These are phyloP conservation scores for Nigrograna mackinnonii DNA, from an alignment of 2,329 filamentous ascomycete genomes.

Conservation along the genomic window DNA sequence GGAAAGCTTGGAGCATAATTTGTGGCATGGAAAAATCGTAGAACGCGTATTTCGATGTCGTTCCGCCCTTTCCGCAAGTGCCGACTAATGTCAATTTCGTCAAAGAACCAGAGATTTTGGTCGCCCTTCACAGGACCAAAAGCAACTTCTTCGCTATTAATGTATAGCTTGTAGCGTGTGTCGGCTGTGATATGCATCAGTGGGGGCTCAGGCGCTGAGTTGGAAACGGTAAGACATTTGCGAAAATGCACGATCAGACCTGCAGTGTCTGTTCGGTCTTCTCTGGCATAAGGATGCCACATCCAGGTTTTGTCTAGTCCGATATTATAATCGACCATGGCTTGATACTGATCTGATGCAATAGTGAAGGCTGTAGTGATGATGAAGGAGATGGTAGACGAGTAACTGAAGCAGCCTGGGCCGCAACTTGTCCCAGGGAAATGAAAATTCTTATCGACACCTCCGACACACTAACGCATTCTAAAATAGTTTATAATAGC, in stretches of 20 bases:
- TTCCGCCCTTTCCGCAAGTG: conserved; percentile 27
- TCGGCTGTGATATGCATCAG: conserved; percentile 44
- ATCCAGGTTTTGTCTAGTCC: neutral
- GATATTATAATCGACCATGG: too few species aligned
- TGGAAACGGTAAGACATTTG: neutral
- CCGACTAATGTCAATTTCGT: conserved; percentile 30
- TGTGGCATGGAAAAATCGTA: conserved; percentile 29
- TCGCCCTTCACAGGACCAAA: conserved; percentile 44
- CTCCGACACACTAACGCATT: too few species aligned
- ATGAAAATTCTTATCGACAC: too few species aligned
- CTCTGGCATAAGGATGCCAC: neutral
- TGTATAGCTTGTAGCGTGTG: conserved; percentile 47
- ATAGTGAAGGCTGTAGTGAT: too few species aligned
- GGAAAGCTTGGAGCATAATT: conserved; percentile 36
- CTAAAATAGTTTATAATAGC: too few species aligned
- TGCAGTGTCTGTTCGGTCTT: neutral
- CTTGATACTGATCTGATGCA: too few species aligned
- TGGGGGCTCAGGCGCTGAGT: neutral
- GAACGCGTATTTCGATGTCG: conserved; percentile 26
- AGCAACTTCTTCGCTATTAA: conserved; percentile 42
- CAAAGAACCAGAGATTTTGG: conserved; percentile 39
- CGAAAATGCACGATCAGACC: neutral
- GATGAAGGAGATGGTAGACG: too few species aligned
- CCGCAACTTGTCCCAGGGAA: too few species aligned
- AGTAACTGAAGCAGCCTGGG: too few species aligned